A percentile compares a stretch with the other conserved stretches of the same genome.
Evolutionary conservation across 2,329 filamentous ascomycete genomes (phyloP).

Genomic region (Aspergillus udagawae): DNA sequence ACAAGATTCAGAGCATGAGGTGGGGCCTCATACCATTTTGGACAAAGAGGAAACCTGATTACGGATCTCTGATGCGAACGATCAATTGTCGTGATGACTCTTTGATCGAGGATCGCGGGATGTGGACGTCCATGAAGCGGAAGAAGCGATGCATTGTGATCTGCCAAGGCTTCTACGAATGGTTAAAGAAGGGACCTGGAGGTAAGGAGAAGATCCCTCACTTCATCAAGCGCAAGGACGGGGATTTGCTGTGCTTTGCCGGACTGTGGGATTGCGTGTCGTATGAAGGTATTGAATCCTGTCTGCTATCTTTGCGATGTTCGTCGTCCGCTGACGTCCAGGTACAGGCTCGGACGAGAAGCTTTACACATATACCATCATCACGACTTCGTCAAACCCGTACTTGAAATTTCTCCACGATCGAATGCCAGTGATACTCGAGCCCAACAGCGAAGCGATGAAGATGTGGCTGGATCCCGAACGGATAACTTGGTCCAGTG

Average conservation of each 20-base stretch:
- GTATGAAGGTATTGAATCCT: constrained; percentile 59
- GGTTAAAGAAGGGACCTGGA: constrained; percentile 71
- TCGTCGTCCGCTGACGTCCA: background rate
- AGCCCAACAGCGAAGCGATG: constrained; percentile 68
- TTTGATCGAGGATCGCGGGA: constrained; percentile 67
- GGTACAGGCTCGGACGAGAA: constrained; percentile 58
- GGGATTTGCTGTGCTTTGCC: constrained; percentile 79
- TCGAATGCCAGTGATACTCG: constrained; percentile 90
- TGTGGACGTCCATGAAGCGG: constrained; percentile 92
- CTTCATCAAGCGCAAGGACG: constrained; percentile 77
- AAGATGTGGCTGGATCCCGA: constrained; percentile 74
- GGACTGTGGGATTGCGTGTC: constrained; percentile 87
- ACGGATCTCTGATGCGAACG: constrained; percentile 73
- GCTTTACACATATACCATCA: constrained; percentile 85
- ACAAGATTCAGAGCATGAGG: constrained; percentile 89
- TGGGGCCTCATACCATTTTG: constrained; percentile 94
- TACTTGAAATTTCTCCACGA: constrained; percentile 85
- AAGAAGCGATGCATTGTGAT: constrained; percentile 83
- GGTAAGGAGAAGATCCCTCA: constrained; percentile 80
- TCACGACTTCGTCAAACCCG: constrained; percentile 82
- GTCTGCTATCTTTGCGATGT: background rate
- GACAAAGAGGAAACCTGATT: constrained; percentile 80
- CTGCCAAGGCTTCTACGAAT: constrained; percentile 94
- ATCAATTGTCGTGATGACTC: constrained; percentile 96
- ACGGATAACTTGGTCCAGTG: constrained; percentile 67